phyloP scores from a whole-genome alignment of 2,329 filamentous ascomycete species.

The Microcyclosporella mali region DNA sequence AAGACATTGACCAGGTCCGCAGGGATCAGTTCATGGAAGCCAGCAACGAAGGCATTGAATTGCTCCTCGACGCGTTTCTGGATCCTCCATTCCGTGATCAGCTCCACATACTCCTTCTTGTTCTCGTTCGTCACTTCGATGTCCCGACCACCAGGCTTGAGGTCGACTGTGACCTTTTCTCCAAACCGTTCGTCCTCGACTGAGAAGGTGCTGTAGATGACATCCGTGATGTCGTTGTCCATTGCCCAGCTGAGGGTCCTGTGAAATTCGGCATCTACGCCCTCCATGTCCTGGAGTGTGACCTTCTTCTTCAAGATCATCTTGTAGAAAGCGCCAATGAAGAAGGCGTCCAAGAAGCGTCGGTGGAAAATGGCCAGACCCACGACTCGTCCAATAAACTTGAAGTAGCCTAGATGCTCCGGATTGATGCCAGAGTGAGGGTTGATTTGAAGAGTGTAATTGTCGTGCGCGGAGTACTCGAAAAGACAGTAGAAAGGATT shows the following conservation, averaged over 20 bases:
- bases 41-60: conserved; percentile 94
- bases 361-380: conserved; percentile 97
- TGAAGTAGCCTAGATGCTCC: conserved; percentile 99
- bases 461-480: conserved; percentile 99
- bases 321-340: conserved; percentile 98
- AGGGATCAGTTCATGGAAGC: conserved; percentile 96
- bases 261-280: conserved; percentile 96
- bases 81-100: conserved; percentile 99
- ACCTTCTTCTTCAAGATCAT: conserved; percentile 97
- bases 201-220: conserved; percentile 91
- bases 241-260: conserved; percentile 94
- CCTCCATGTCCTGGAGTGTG: conserved; percentile 90
- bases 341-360: conserved; percentile 95
- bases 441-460: conserved; percentile 99
- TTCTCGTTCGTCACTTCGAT: conserved; percentile 98
- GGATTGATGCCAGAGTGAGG: conserved; percentile 98
- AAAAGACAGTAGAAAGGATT: conserved; percentile 99
- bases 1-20: conserved; percentile 97
- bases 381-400: conserved; percentile 96
- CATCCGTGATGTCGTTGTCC: conserved; percentile 94
- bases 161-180: conserved; percentile 85
- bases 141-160: conserved; percentile 82
- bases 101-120: conserved; percentile 97
- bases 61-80: conserved; percentile 97
- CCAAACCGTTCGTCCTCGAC: conserved; percentile 97